Percentiles rank a stretch among this genome's conserved stretches.
These are phyloP conservation scores for Dryadomyces sulphureus DNA, from an alignment of 2,329 filamentous ascomycete species.

Conservation along the genomic window DNA sequence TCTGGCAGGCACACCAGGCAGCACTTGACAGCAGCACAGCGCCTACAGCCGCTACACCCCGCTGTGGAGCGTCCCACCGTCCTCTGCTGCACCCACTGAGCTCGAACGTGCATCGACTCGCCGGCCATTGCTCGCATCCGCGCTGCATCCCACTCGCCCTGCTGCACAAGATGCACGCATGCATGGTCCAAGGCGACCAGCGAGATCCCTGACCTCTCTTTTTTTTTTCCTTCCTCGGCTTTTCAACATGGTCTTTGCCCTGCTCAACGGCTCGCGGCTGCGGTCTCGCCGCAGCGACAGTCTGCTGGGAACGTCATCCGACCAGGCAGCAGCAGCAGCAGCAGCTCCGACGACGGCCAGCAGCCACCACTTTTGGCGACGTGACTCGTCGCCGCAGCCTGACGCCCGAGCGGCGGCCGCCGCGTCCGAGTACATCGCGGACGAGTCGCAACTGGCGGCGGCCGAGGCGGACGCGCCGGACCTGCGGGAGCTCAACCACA, in stretches of 20 bases:
- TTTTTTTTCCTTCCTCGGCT: no score
- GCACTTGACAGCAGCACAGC: no score
- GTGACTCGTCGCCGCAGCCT: not conserved
- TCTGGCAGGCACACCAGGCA: no score
- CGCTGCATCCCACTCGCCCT: not conserved
- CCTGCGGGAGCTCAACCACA: slow-evolving; percentile 53
- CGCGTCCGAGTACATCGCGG: slow-evolving; percentile 33
- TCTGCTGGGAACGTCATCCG: no score
- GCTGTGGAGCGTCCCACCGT: not conserved
- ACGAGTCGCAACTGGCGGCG: slow-evolving; percentile 37
- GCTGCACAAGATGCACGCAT: not conserved
- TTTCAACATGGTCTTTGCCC: not conserved
- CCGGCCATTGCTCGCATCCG: not conserved
- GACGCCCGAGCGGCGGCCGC: not conserved
- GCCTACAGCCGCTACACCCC: not conserved
- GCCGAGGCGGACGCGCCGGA: slow-evolving; percentile 40
- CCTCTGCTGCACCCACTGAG: not conserved
- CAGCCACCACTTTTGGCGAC: not conserved
- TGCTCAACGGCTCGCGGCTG: not conserved
- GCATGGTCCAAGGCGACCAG: not conserved
- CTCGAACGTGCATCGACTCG: not conserved
- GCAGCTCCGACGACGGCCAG: not conserved
- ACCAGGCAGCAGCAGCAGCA: no score
- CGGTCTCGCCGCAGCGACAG: not conserved
- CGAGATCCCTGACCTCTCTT: no score